phyloP scores from a whole-genome alignment of 2,329 filamentous ascomycete genomes.

The Chrysoporthe austroafricana region DNA sequence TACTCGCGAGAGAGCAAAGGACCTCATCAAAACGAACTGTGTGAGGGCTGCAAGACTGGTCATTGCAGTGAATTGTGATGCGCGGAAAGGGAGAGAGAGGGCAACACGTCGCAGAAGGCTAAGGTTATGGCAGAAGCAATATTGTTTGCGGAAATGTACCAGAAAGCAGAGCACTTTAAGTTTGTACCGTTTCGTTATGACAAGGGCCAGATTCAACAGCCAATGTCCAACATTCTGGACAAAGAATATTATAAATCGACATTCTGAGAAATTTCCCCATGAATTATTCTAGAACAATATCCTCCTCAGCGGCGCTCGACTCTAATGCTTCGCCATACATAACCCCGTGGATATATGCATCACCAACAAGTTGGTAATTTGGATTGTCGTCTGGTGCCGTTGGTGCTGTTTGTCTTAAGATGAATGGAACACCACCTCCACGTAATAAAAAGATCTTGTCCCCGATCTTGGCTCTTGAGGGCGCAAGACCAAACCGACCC shows the following conservation, averaged over 20 bases:
- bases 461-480: neutral
- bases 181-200: too few relatives aligned
- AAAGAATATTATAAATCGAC: too few relatives aligned
- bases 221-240: too few relatives aligned
- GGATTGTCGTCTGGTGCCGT: neutral
- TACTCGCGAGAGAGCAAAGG: neutral
- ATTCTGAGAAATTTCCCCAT: too few relatives aligned
- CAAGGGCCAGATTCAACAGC: too few relatives aligned
- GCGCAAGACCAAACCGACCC: neutral
- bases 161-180: too few relatives aligned
- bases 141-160: neutral
- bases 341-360: neutral
- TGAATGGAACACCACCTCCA: neutral
- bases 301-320: neutral
- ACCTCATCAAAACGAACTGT: neutral
- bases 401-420: neutral
- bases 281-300: neutral
- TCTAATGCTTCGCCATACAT: neutral
- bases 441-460: neutral
- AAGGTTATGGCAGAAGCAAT: neutral
- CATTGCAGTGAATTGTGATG: conserved; percentile 7
- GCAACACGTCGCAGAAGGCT: too few relatives aligned
- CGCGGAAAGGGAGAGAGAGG: neutral
- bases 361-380: neutral
- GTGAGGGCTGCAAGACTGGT: conserved; percentile 20